Percentiles rank a stretch among this genome's conserved stretches.
Conservation (phyloP, 2,329 filamentous ascomycete species). For the Aureobasidium pullulans region DNA sequence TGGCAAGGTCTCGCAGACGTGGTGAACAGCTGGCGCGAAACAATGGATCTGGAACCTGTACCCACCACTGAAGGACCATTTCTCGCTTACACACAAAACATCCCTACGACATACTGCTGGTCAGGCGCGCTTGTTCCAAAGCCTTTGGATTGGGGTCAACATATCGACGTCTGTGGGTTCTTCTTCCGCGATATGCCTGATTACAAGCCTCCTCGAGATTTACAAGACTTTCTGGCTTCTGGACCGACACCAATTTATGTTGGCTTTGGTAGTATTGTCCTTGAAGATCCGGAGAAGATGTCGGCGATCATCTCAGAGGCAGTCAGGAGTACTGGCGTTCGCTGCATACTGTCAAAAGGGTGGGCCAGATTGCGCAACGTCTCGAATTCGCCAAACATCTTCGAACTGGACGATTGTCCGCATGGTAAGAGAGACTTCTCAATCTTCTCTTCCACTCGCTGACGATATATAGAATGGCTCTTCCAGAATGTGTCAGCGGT, state of each 20-base stretch:
- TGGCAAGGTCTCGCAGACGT: constrained; percentile 60
- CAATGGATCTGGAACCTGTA: constrained; percentile 13
- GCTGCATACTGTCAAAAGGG: neutral
- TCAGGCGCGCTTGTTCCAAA: neutral
- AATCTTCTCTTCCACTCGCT: neutral
- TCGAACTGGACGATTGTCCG: constrained; percentile 1
- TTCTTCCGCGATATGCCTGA: constrained; percentile 14
- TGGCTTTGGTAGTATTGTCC: constrained; percentile 19
- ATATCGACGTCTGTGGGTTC: constrained; percentile 29
- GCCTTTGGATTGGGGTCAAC: neutral
- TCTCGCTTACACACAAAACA: constrained; percentile 8
- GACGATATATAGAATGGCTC: constrained; percentile 23
- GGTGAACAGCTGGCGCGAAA: constrained; percentile 15
- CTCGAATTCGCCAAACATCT: constrained; percentile 4
- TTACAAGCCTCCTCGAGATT: constrained; percentile 9
- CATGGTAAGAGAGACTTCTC: neutral
- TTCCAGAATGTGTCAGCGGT: constrained; percentile 31
- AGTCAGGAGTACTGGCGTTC: constrained; percentile 22
- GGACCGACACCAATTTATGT: constrained; percentile 17
- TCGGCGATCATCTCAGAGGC: constrained; percentile 31
- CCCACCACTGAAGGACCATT: neutral
- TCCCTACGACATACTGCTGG: constrained; percentile 21
- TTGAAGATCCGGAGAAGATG: constrained; percentile 30
- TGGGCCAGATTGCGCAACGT: constrained; percentile 19
- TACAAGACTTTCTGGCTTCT: constrained; percentile 14